phyloP scores from a whole-genome alignment of 164 flowering plant genomes.

The Annona squamosa region DNA sequence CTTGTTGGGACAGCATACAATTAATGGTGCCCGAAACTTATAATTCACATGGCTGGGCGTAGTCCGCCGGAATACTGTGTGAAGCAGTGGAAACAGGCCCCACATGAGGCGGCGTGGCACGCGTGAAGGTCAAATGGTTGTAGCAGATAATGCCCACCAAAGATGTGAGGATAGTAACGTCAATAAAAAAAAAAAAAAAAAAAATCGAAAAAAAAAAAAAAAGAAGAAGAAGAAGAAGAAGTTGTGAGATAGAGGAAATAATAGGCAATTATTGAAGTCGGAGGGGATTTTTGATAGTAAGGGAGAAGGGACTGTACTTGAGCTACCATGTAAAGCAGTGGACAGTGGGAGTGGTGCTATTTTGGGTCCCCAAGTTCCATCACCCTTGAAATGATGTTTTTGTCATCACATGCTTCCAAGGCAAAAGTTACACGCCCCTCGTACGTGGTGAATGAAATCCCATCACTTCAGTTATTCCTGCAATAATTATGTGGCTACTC shows the following conservation, averaged over 20 bases:
- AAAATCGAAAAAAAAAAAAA: too few species aligned
- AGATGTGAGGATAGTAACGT: too few species aligned
- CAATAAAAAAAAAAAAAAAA: too few species aligned
- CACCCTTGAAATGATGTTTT: conserved; percentile 3
- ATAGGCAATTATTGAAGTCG: conserved; percentile 9
- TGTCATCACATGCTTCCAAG: conserved; percentile 3
- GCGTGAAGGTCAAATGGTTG: too few species aligned
- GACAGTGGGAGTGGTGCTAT: not conserved
- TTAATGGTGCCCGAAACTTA: too few species aligned
- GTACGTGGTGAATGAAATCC: not conserved
- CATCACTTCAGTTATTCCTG: not conserved
- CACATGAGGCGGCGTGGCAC: too few species aligned
- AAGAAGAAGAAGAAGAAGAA: too few species aligned
- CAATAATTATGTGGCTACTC: conserved; percentile 11
- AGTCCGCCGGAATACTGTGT: too few species aligned
- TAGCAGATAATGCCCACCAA: too few species aligned
- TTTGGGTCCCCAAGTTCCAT: not conserved
- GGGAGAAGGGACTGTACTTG: not conserved
- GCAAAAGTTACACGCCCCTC: not conserved
- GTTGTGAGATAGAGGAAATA: not conserved
- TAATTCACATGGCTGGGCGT: too few species aligned
- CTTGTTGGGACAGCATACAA: too few species aligned
- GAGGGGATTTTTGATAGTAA: not conserved
- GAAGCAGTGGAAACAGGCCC: too few species aligned
- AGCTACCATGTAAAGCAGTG: not conserved